These are phyloP conservation scores for Chlorella sorokiniana DNA, from an alignment of 139 green algal species.

Conservation along the genomic window DNA sequence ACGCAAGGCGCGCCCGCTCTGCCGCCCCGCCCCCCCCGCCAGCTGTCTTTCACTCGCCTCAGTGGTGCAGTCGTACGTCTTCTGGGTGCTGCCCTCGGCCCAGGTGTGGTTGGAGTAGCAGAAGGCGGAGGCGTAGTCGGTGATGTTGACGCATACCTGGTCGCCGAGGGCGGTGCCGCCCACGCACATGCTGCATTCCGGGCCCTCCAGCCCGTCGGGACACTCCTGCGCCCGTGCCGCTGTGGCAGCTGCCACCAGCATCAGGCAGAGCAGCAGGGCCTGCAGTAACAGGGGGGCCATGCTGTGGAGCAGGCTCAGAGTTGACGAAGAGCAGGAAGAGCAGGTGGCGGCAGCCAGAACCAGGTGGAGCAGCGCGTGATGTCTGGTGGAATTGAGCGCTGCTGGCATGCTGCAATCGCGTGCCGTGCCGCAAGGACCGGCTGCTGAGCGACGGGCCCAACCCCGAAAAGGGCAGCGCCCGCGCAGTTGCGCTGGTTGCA, in stretches of 20 bases:
- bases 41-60: too few species aligned
- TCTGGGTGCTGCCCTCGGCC: not conserved
- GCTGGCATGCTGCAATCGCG: too few species aligned
- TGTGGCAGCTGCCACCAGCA: not conserved
- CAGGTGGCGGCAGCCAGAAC: not conserved
- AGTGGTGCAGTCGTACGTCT: constrained; percentile 1
- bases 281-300: not conserved
- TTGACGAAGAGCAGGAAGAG: not conserved
- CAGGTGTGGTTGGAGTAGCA: constrained; percentile 27
- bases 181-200: constrained; percentile 2
- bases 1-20: too few species aligned
- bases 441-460: too few species aligned
- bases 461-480: too few species aligned
- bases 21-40: too few species aligned
- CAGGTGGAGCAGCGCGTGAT: too few species aligned
- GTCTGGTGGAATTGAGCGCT: too few species aligned
- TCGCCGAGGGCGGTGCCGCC: not conserved
- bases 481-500: too few species aligned
- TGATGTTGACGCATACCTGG: constrained; percentile 11
- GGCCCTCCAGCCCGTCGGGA: constrained; percentile 5
- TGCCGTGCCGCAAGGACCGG: too few species aligned
- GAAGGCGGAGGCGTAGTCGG: not conserved
- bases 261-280: not conserved
- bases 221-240: not conserved
- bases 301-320: not conserved